Conservation (phyloP, 2,329 filamentous ascomycete genomes). For the Boeremia lycopersici region DNA sequence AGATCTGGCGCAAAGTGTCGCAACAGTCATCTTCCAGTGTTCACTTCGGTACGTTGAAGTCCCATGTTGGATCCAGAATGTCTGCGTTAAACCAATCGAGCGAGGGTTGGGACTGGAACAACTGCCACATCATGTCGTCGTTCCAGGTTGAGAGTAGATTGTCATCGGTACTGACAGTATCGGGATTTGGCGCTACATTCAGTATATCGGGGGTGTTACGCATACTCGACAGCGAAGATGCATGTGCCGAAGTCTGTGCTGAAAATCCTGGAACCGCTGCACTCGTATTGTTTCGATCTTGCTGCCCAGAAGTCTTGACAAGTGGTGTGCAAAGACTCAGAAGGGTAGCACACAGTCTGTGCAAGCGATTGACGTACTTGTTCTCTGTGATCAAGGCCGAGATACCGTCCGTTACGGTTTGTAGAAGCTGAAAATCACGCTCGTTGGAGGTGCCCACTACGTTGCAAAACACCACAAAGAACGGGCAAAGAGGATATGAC, state of each 20-base stretch:
- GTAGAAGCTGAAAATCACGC: conserved; percentile 38
- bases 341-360: conserved; percentile 37
- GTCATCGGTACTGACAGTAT: neutral
- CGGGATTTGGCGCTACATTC: neutral
- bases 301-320: conserved; percentile 13
- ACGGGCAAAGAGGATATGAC: conserved; percentile 42
- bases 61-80: conserved; percentile 37
- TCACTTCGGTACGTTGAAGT: conserved; percentile 22
- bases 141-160: conserved; percentile 34
- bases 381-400: conserved; percentile 38
- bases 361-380: conserved; percentile 37
- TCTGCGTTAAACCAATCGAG: conserved; percentile 45
- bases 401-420: conserved; percentile 37
- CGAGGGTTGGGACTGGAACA: conserved; percentile 43
- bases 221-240: conserved; percentile 2
- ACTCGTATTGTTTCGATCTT: neutral
- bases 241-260: neutral
- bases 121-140: conserved; percentile 44
- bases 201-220: conserved; percentile 3
- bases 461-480: conserved; percentile 47
- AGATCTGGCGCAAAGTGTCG: no score
- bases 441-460: conserved; percentile 43
- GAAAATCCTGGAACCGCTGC: conserved; percentile 7
- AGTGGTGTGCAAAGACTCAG: conserved; percentile 40
- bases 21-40: neutral